Conservation (phyloP, 352 stramenopile genomes). For the Blastocystis sp. region DNA sequence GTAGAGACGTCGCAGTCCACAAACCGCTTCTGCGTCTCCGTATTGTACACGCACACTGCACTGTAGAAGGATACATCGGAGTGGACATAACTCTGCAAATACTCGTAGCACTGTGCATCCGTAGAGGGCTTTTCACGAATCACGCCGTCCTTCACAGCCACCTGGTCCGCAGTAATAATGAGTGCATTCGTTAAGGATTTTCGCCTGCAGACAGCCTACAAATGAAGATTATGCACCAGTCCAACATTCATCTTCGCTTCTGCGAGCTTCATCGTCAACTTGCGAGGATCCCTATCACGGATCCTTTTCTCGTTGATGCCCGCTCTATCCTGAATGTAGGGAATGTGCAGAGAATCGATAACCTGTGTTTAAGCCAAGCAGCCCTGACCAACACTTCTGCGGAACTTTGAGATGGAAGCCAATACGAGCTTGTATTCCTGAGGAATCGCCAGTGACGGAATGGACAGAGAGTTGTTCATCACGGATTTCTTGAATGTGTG, state of each 20-base stretch:
- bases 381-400: background rate
- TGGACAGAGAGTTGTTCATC: background rate
- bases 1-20: constrained; percentile 34
- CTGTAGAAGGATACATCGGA: constrained; percentile 51
- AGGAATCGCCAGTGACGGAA: background rate
- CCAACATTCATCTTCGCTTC: constrained; percentile 38
- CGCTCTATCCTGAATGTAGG: background rate
- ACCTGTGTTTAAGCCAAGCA: background rate
- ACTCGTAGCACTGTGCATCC: constrained; percentile 16
- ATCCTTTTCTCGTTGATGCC: constrained; percentile 57
- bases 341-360: constrained; percentile 37
- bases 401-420: constrained; percentile 2
- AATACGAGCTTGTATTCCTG: background rate
- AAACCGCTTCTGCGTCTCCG: constrained; percentile 46
- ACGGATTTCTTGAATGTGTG: too few relatives aligned
- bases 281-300: constrained; percentile 25
- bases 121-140: constrained; percentile 48
- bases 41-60: constrained; percentile 48
- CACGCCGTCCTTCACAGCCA: constrained; percentile 48
- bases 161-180: constrained; percentile 50
- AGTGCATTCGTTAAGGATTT: background rate
- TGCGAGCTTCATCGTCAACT: constrained; percentile 57
- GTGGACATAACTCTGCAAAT: constrained; percentile 51
- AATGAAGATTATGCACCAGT: background rate
- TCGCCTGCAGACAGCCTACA: background rate